Conservation (phyloP, 805 yeast species). For the Lipomyces lipofer region DNA sequence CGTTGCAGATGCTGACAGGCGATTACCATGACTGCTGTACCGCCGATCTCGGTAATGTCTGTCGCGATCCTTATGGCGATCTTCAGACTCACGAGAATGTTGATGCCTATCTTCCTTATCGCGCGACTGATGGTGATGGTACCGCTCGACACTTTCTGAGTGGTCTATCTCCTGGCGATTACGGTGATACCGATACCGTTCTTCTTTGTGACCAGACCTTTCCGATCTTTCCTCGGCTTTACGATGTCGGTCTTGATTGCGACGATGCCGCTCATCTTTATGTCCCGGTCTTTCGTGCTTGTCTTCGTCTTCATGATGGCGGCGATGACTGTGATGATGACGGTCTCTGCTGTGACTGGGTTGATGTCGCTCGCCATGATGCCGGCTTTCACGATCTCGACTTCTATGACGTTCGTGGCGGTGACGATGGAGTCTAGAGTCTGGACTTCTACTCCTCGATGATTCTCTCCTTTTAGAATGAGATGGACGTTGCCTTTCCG, state of each 20-base stretch:
- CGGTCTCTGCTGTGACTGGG: neutral
- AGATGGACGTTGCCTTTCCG: conserved; percentile 4
- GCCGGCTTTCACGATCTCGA: neutral
- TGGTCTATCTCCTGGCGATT: too few relatives aligned
- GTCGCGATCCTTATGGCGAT: too few relatives aligned
- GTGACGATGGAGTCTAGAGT: conserved; percentile 1
- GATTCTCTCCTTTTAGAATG: neutral
- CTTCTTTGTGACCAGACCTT: too few relatives aligned
- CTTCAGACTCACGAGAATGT: too few relatives aligned
- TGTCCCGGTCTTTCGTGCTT: neutral
- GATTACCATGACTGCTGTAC: too few relatives aligned
- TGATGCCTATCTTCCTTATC: too few relatives aligned
- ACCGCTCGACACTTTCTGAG: too few relatives aligned
- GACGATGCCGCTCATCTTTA: neutral
- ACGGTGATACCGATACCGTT: too few relatives aligned
- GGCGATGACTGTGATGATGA: conserved; percentile 4
- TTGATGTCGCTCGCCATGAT: neutral
- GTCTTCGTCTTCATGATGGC: conserved; percentile 1
- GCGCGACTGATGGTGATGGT: too few relatives aligned
- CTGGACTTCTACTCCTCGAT: conserved; percentile 4
- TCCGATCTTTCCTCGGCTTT: neutral
- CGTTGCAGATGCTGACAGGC: too few relatives aligned
- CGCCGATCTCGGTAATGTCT: too few relatives aligned
- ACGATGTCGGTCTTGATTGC: neutral
- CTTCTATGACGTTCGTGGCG: conserved; percentile 1